Evolutionary conservation across 768 basidiomycete genomes (phyloP), one percentile per base, ranked within the genome.

Genomic region (Sarcodon aspratus): DNA sequence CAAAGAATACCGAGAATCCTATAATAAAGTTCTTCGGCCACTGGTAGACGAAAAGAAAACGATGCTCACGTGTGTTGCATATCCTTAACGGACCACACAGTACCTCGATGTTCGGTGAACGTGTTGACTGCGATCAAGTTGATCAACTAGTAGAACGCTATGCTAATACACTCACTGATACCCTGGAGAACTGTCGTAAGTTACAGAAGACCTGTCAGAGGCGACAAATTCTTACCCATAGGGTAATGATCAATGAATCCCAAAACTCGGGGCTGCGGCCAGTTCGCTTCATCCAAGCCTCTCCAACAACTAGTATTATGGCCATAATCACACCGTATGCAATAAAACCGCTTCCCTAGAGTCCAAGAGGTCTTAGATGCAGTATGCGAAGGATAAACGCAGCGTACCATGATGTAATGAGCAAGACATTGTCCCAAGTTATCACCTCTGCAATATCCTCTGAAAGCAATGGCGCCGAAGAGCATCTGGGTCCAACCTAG

Each of bases 401-500:
- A 6, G 52, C 69, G 50, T 42, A 72, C 71, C 85, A 87, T 87
- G 51, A 89, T 85, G 59, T 89, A 89, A 61, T 89, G 87, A 1
- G 87, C 89, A 1, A 90, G 72, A 63, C 93, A 96, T 68, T 95
- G 93, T 7, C 80, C 84, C 1, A 93, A 68, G 31, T 79, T 66
- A 6, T 73, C 84, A n/a, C 77, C 86, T 13, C 80, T 72, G 61
- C 93, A 96, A 58, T 90, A 91, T 6, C 85, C 83, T 47, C 78
- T 66, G 56, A 82, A 73, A 0, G 82, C 73, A 40, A 86, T 74
- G 34, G 79, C 83, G 17, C 91, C 93, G 61, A 95, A 89, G 8
- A 96, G 64, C 72, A 90, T 87, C 62, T 96, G 93, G 1, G 71
- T 71, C 93, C 93, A 95, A 7, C 83, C 93, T 8, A 95, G 57